Percentiles rank a stretch among this genome's conserved stretches.
Evolutionary conservation across 345 rosid genomes (phyloP).

Genomic region (Populus nigra): DNA sequence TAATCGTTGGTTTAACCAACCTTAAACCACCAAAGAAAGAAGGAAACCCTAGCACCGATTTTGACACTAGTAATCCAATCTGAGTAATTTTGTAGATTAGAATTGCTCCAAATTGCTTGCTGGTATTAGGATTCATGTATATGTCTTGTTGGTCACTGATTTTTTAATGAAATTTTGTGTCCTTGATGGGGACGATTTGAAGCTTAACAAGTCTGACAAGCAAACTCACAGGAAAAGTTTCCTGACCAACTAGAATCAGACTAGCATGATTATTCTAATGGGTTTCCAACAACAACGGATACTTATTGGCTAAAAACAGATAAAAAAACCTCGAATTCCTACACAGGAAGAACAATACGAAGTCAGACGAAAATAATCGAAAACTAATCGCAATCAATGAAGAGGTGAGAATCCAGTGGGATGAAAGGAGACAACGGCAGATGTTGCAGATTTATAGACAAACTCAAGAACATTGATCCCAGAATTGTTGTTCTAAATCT

Average conservation of each 20-base stretch:
- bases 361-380: constrained; percentile 20
- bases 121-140: background rate
- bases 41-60: background rate
- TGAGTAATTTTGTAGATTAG: background rate
- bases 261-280: background rate
- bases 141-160: background rate
- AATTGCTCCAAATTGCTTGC: background rate
- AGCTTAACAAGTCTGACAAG: background rate
- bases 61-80: background rate
- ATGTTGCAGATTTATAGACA: constrained; percentile 32
- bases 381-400: constrained; percentile 11
- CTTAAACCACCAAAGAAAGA: background rate
- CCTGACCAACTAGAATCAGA: constrained; percentile 3
- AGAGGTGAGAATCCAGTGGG: constrained; percentile 30
- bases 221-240: constrained; percentile 12
- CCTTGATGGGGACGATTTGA: background rate
- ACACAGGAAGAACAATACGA: constrained; percentile 8
- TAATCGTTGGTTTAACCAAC: background rate
- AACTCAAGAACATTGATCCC: constrained; percentile 22
- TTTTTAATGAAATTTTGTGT: background rate
- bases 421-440: constrained; percentile 23
- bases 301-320: constrained; percentile 26
- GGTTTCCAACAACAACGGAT: constrained; percentile 22
- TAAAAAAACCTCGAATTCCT: constrained; percentile 23
- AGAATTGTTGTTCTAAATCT: constrained; percentile 11